These are phyloP conservation scores for Pneumocystis jirovecii DNA, from an alignment of 1,139 yeast species.

Conservation along the genomic window DNA sequence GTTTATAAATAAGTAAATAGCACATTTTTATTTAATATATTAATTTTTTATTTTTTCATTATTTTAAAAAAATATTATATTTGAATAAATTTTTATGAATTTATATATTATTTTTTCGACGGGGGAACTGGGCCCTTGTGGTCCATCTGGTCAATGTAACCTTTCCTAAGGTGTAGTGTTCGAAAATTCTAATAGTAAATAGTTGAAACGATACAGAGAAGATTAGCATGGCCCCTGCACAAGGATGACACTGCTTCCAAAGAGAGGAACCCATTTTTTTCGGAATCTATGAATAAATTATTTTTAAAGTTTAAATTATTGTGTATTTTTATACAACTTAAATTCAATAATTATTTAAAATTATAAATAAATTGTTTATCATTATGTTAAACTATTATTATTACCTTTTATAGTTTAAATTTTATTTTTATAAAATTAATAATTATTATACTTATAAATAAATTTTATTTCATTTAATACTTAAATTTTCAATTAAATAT, in stretches of 20 bases:
- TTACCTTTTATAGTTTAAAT: no score
- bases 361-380: no score
- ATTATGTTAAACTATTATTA: no score
- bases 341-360: no score
- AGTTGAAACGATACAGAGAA: slow-evolving; percentile 82
- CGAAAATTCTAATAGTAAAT: background rate
- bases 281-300: slow-evolving; percentile 5
- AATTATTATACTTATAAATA: no score
- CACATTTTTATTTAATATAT: background rate
- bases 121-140: background rate
- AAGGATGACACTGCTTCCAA: slow-evolving; percentile 94
- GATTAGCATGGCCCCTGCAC: slow-evolving; percentile 99
- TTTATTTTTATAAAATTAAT: no score
- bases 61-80: no score
- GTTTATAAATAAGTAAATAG: background rate
- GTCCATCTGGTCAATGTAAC: slow-evolving; percentile 1
- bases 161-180: background rate
- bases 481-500: no score
- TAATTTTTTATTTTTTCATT: background rate
- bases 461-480: no score
- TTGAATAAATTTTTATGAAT: no score
- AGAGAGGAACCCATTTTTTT: slow-evolving; percentile 77
- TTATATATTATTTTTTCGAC: background rate
- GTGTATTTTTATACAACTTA: no score
- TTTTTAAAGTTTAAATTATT: no score